Conservation (phyloP, 1,139 yeast genomes). For the Starmera stellimalicola region DNA sequence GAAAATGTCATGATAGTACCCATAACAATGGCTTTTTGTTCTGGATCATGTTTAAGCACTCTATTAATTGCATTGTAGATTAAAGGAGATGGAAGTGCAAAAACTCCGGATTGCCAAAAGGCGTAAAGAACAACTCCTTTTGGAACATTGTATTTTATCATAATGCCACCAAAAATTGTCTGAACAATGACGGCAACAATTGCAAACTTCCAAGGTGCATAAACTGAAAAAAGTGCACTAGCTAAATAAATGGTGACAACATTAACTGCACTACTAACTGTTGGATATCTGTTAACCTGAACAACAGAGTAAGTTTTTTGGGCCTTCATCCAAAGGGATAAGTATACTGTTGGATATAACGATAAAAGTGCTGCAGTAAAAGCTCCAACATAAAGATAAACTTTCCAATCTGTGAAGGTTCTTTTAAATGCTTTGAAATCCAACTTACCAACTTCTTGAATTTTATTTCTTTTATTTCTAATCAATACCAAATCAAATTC, state of each 20-base stretch:
- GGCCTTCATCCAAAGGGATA: slow-evolving; percentile 20
- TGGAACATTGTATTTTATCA: slow-evolving; percentile 2
- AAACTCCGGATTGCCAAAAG: neutral
- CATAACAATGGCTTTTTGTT: slow-evolving; percentile 3
- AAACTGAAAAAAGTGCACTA: slow-evolving; percentile 1
- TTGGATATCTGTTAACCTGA: slow-evolving; percentile 36
- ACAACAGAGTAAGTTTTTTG: slow-evolving; percentile 20
- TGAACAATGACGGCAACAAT: neutral
- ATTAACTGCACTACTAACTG: slow-evolving; percentile 36
- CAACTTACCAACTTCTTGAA: slow-evolving; percentile 3
- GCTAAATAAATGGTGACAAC: slow-evolving; percentile 28
- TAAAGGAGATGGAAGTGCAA: slow-evolving; percentile 1
- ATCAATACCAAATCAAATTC: slow-evolving; percentile 3
- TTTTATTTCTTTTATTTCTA: slow-evolving; percentile 4
- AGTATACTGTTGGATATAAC: slow-evolving; percentile 1
- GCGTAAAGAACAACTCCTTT: slow-evolving; percentile 1
- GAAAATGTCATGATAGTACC: slow-evolving; percentile 2
- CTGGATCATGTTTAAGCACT: slow-evolving; percentile 1
- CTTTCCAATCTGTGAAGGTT: slow-evolving; percentile 1
- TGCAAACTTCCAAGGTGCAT: slow-evolving; percentile 1
- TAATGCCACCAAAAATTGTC: neutral
- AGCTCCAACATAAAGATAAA: neutral
- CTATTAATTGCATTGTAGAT: slow-evolving; percentile 1
- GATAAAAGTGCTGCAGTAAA: neutral
- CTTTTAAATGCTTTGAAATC: slow-evolving; percentile 1